Conservation (phyloP, 2,329 filamentous ascomycete genomes). For the Sporothrix pseudoabietina region DNA sequence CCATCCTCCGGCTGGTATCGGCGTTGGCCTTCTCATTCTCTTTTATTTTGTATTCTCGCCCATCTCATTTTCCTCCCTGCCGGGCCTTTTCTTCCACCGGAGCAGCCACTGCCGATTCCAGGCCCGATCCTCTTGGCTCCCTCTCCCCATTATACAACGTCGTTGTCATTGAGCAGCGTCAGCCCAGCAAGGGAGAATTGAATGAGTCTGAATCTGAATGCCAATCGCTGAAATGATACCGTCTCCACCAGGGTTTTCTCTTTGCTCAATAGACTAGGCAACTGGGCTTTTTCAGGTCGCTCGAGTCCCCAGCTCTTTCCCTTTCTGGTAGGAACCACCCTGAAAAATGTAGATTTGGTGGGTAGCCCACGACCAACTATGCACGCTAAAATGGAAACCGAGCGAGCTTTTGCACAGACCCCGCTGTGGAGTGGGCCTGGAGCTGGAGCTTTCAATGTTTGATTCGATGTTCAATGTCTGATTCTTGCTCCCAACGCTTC, state of each 20-base stretch:
- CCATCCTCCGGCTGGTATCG: conserved; percentile 2
- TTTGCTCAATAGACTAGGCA: not conserved
- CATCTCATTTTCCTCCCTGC: not conserved
- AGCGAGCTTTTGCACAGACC: conserved; percentile 18
- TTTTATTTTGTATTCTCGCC: not conserved
- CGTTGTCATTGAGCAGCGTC: not conserved
- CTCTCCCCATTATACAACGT: not conserved
- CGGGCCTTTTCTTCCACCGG: not conserved
- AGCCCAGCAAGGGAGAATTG: conserved; percentile 3
- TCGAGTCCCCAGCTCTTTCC: not conserved
- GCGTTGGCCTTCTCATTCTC: not conserved
- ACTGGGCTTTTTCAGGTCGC: not conserved
- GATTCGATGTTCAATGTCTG: not conserved
- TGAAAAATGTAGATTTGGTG: not conserved
- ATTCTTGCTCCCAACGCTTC: not conserved
- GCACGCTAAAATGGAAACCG: not conserved
- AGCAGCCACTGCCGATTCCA: not conserved
- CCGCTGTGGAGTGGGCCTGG: conserved; percentile 20
- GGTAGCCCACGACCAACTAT: not conserved
- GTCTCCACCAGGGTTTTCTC: not conserved
- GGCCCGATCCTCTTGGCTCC: not conserved
- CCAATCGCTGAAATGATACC: conserved; percentile 23
- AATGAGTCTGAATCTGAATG: not conserved
- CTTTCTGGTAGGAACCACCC: not conserved
- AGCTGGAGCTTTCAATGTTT: not conserved